Evolutionary conservation across 768 basidiomycete species (phyloP), one percentile per base, ranked within the genome.

Genomic region (Xerocomus potaroensis): DNA sequence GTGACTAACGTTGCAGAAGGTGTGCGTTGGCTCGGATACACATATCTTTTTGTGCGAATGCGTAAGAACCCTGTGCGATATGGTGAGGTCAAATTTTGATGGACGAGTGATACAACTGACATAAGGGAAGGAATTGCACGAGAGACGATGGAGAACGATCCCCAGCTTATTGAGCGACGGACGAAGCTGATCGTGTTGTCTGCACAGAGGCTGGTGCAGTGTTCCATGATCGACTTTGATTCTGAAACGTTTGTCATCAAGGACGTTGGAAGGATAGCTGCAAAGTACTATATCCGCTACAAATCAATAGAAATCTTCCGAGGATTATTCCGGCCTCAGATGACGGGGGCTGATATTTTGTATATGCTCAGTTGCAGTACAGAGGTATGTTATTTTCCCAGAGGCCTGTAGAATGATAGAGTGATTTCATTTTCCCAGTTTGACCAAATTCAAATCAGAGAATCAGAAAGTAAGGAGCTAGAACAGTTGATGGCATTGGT

Each of bases 1-100:
- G 95, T 99, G 21, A 78, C 91, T 1, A 94, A 80, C 56, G 77
- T 84, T 30, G 70, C 74, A 47, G 96, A 99, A 61, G 96, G 83
- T 7, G 82, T 95, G 12, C 83, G 83, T 52, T 99, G 96, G 96
- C 71, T 99, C 33, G 91, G 94, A 14, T 99, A 96, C 63, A 97
- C 96, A 2, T 99, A 98, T 63, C 78, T 98, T 24, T 92, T 89
- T 61, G 93, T 97, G 9, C 79, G 95, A 43, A 95, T 98, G 93
- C 75, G 80, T 38, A 89, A 87, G 62, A 95, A 93, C 58, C 94
- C 95, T 3, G 81, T 82, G 56, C 67, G 84, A 40, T 94, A 95
- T 60, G 91, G 91, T 89, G 51, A 45, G 72, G 18, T 4, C 15
- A 21, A 11, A 16, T 9, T 35, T 18, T 22, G 9, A 32, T 10